Percentiles rank a stretch among this genome's conserved stretches.
Evolutionary conservation across 2,329 filamentous ascomycete species (phyloP).

Genomic region (Raffaelea deltoideospora): DNA sequence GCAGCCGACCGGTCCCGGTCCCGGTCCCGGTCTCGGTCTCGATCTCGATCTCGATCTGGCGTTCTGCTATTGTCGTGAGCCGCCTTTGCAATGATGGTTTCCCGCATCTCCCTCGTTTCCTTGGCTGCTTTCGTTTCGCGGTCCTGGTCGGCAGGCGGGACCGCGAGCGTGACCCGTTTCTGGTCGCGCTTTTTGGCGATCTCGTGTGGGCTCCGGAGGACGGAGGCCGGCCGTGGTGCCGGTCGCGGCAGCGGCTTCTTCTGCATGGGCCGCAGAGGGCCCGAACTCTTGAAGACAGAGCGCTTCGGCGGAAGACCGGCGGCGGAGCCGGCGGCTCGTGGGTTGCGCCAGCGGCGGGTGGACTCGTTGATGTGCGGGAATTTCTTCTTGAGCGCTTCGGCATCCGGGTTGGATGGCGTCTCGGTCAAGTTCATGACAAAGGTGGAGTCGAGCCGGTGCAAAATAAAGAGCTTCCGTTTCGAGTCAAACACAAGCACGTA

Average conservation of each 20-base stretch:
- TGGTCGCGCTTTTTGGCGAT: constrained; percentile 5
- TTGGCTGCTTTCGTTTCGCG: constrained; percentile 7
- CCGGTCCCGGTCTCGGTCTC: not conserved
- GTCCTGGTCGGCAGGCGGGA: constrained; percentile 1
- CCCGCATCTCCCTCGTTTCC: constrained; percentile 6
- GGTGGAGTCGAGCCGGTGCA: constrained; percentile 68
- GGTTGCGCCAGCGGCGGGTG: constrained; percentile 6
- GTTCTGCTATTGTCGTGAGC: constrained; percentile 4
- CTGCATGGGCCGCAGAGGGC: constrained; percentile 7
- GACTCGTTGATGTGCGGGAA: constrained; percentile 46
- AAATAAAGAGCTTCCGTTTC: constrained; percentile 56
- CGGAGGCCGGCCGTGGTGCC: constrained; percentile 2
- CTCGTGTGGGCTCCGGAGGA: constrained; percentile 6
- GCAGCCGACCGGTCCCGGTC: not conserved
- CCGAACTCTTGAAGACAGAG: constrained; percentile 3
- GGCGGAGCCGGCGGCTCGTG: not conserved
- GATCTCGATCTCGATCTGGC: not conserved
- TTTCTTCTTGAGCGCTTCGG: constrained; percentile 46
- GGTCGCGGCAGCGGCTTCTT: constrained; percentile 7
- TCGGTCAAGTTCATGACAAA: constrained; percentile 76
- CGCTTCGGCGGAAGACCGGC: not conserved
- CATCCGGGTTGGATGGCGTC: constrained; percentile 49
- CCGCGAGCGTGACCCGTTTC: not conserved
- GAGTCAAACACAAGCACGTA: constrained; percentile 65
- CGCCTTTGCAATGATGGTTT: constrained; percentile 5